Percentiles rank a stretch among this genome's conserved stretches.
These are phyloP conservation scores for Syzygium oleosum DNA, from an alignment of 345 rosid genomes.

Conservation along the genomic window DNA sequence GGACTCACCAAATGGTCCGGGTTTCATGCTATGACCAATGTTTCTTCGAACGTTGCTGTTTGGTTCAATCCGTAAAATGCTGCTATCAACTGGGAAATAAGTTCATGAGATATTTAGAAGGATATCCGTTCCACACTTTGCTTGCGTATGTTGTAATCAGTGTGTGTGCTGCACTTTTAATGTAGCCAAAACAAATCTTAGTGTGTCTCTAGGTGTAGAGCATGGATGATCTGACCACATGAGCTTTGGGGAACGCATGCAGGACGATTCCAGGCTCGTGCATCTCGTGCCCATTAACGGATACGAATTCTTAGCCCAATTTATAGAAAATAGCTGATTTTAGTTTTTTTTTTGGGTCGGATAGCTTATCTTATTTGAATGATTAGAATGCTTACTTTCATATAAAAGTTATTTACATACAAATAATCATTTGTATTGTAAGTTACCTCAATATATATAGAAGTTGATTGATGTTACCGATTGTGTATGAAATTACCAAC, in stretches of 20 bases:
- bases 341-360: not conserved
- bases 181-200: not conserved
- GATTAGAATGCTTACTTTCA: not conserved
- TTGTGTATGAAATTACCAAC: not conserved
- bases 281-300: not conserved
- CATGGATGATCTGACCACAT: not conserved
- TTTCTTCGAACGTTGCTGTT: not conserved
- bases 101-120: not conserved
- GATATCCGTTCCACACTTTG: not conserved
- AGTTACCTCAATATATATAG: not conserved
- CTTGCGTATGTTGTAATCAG: not conserved
- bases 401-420: not conserved
- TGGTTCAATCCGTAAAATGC: not conserved
- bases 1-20: slow-evolving; percentile 56
- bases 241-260: not conserved
- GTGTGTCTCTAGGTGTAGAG: not conserved
- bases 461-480: fast-evolving
- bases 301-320: not conserved
- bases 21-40: slow-evolving; percentile 70
- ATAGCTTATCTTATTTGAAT: not conserved
- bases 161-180: not conserved
- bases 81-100: too few species aligned
- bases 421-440: not conserved
- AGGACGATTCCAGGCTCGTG: not conserved
- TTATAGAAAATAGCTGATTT: not conserved